These are phyloP conservation scores for Cymbidium sinense DNA, from an alignment of 106 monocot genomes.

Conservation along the genomic window DNA sequence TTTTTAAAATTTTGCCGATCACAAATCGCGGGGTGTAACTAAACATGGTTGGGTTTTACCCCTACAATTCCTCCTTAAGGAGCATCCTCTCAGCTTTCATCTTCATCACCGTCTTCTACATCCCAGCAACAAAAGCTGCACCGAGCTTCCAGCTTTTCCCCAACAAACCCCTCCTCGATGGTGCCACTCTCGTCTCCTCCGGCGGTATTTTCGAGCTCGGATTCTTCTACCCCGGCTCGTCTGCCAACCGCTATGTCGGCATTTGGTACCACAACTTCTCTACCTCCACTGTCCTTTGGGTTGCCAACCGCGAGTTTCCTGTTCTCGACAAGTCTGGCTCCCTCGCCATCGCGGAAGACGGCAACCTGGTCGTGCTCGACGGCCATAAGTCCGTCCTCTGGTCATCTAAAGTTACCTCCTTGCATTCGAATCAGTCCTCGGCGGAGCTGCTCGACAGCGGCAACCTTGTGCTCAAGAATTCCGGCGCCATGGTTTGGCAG, in stretches of 20 bases:
- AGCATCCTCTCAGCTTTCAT: no score
- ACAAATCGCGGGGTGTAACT: neutral
- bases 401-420: constrained; percentile 21
- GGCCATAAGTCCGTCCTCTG: constrained; percentile 7
- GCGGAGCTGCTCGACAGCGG: constrained; percentile 22
- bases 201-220: constrained; percentile 24
- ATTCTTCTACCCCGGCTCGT: constrained; percentile 38
- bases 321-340: constrained; percentile 10
- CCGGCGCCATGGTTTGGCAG: constrained; percentile 21
- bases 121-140: neutral
- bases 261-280: constrained; percentile 44
- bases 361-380: constrained; percentile 27
- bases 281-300: constrained; percentile 32
- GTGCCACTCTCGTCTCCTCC: constrained; percentile 23
- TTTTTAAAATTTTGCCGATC: no score
- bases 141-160: neutral
- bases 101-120: neutral
- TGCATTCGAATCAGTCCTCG: neutral
- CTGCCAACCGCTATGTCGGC: constrained; percentile 28
- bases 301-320: constrained; percentile 44
- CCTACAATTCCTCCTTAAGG: neutral
- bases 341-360: constrained; percentile 11
- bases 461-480: constrained; percentile 19
- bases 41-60: neutral
- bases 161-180: neutral